Base-by-base conservation (phyloP, 352 stramenopile species). In the Phytophthora vignae region DNA sequence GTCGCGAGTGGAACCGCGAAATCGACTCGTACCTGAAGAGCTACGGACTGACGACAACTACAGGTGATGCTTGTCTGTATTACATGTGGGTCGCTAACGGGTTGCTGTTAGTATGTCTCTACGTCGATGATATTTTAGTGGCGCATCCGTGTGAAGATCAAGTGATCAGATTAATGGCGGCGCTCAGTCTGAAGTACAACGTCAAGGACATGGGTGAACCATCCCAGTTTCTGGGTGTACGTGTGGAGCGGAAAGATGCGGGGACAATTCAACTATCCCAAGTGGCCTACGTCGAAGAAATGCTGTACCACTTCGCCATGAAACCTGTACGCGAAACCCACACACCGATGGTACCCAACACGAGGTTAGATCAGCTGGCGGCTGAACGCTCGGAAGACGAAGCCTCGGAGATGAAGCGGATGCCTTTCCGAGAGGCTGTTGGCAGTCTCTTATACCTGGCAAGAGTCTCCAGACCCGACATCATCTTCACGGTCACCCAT, bases 261-360 rank as follows among this genome's bases (percentile, higher is more conserved):
- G 10, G 33, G 8, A 2, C 33, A 12, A 38, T 38, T 38, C 33
- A 38, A 10, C 33, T 38, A 3, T 38, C 33, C 12, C 33, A 11
- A 38, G 1, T 38, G 31, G 1, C 31, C 10, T 38, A 38, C 33
- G 12, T 38, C 1, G 38, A 60, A 10, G 60, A 60, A 12, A 15
- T 60, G 10, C 10, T 67, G 9, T n/a, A 67, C 17, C 49, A 52
- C 1, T 67, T 67, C 14, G 52, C 22, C 4, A 60, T 67, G 33
- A 36, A 59, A 0, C 11, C 4, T 4, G 6, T 8, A 1, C 29
- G 38, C 3, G 50, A 38, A 27, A 46, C 21, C 0, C 9, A 17
- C 17, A 25, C 19, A 2, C 50, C 60, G 0, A 67, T 60, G 60
- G 27, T 60, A 29, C n/a, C 60, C 9, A 60, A 48, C 1, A 67